These are phyloP conservation scores for Leccinum barrowsii DNA, from an alignment of 768 basidiomycete genomes.

Conservation along the genomic window DNA sequence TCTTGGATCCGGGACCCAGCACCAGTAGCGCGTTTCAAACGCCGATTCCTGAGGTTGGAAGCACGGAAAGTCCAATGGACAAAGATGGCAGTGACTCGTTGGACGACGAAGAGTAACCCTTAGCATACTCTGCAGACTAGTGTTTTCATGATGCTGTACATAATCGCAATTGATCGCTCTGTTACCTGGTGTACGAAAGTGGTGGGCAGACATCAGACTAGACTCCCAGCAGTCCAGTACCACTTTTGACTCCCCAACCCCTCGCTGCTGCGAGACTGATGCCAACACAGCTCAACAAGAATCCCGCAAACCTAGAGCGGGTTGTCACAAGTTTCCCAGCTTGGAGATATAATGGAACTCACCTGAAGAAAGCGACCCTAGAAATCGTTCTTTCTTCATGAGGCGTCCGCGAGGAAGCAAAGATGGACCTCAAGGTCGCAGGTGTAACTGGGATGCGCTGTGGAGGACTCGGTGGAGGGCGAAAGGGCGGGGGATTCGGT, in stretches of 20 bases:
- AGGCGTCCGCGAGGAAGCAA: slow-evolving; percentile 78
- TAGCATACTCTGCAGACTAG: not conserved
- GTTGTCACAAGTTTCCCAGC: not conserved
- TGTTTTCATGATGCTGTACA: not conserved
- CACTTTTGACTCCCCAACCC: slow-evolving; percentile 62
- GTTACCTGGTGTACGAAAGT: not conserved
- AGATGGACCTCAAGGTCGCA: slow-evolving; percentile 76
- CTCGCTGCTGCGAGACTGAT: slow-evolving; percentile 74
- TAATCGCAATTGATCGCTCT: not conserved
- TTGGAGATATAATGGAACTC: slow-evolving; percentile 7
- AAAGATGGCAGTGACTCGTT: slow-evolving; percentile 14
- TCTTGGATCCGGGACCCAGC: slow-evolving; percentile 20
- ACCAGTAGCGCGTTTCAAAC: slow-evolving; percentile 27
- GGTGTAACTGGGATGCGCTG: slow-evolving; percentile 81
- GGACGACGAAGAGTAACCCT: slow-evolving; percentile 17
- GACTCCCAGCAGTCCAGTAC: slow-evolving; percentile 63
- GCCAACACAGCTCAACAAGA: slow-evolving; percentile 74
- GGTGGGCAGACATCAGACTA: slow-evolving; percentile 36
- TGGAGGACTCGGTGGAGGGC: slow-evolving; percentile 42
- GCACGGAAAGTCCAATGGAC: slow-evolving; percentile 14
- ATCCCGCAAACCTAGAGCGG: slow-evolving; percentile 67
- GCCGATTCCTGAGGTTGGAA: slow-evolving; percentile 10
- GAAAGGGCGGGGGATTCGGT: slow-evolving; percentile 28
- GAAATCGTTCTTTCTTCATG: slow-evolving; percentile 83
- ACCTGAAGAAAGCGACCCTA: slow-evolving; percentile 85